A percentile compares a stretch with the other conserved stretches of the same genome.
These are phyloP conservation scores for Fonsecaea pugnacius DNA, from an alignment of 2,329 filamentous ascomycete genomes.

Conservation along the genomic window DNA sequence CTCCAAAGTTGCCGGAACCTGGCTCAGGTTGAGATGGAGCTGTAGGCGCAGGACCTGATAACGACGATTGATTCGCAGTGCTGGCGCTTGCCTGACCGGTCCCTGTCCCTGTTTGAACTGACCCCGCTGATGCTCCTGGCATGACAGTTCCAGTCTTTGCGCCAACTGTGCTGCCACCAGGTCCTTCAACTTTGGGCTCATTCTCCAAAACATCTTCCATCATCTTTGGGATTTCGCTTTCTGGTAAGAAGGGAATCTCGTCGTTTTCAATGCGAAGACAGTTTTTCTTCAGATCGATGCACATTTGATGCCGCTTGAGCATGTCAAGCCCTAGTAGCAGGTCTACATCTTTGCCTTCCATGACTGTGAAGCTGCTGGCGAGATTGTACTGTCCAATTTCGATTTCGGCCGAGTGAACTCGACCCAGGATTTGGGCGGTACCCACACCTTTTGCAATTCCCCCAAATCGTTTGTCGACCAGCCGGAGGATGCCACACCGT, in stretches of 20 bases:
- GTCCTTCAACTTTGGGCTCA: conserved; percentile 83
- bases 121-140: conserved; percentile 18
- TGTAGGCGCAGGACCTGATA: background rate
- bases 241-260: conserved; percentile 86
- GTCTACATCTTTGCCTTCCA: conserved; percentile 98
- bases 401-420: conserved; percentile 93
- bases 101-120: conserved; percentile 5
- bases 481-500: conserved; percentile 90
- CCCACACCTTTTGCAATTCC: conserved; percentile 93
- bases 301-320: conserved; percentile 93
- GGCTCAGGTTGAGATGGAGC: conserved; percentile 31
- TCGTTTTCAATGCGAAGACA: conserved; percentile 85
- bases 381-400: conserved; percentile 86
- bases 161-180: conserved; percentile 86
- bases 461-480: conserved; percentile 89
- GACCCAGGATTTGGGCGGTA: conserved; percentile 89
- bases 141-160: conserved; percentile 72
- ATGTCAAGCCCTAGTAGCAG: conserved; percentile 92
- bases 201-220: conserved; percentile 69
- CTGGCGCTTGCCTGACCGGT: conserved; percentile 23
- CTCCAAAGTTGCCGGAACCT: conserved; percentile 31
- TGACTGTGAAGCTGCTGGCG: conserved; percentile 96
- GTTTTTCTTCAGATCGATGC: conserved; percentile 83
- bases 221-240: conserved; percentile 90
- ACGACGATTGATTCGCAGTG: conserved; percentile 28